A percentile compares a stretch with the other conserved stretches of the same genome.
phyloP scores from a whole-genome alignment of 345 rosid species.

The Citrus medica region DNA sequence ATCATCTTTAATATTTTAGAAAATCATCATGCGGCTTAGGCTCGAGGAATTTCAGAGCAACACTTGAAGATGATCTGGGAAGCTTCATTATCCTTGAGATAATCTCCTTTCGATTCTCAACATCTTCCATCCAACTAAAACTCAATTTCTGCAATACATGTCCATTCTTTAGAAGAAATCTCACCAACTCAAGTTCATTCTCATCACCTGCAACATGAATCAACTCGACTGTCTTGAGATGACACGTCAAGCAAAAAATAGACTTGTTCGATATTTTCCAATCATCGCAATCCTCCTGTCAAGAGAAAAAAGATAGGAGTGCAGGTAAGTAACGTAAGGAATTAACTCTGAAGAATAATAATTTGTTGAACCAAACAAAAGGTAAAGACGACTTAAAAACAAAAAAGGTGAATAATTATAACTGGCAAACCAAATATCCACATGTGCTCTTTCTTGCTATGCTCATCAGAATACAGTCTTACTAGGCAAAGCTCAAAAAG shows the following conservation, averaged over 20 bases:
- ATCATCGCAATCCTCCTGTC: background rate
- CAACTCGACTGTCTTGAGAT: background rate
- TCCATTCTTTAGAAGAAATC: background rate
- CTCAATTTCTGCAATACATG: background rate
- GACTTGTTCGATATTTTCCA: background rate
- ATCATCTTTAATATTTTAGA: too few species aligned
- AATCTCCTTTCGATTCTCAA: background rate
- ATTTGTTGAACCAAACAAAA: background rate
- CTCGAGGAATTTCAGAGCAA: background rate
- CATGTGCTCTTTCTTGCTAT: too few species aligned
- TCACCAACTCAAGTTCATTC: slow-evolving; percentile 1
- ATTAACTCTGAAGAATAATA: background rate
- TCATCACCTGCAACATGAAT: background rate
- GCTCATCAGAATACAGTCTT: too few species aligned
- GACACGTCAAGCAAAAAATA: background rate
- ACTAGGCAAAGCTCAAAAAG: too few species aligned
- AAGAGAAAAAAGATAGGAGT: background rate
- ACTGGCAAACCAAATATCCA: background rate
- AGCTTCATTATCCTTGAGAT: background rate
- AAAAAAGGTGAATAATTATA: background rate
- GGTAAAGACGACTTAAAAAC: too few species aligned
- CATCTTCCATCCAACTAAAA: background rate
- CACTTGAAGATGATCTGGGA: background rate
- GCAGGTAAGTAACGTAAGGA: background rate
- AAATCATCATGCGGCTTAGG: background rate